phyloP scores from a whole-genome alignment of 2,329 filamentous ascomycete genomes.

The Monilinia fructigena region DNA sequence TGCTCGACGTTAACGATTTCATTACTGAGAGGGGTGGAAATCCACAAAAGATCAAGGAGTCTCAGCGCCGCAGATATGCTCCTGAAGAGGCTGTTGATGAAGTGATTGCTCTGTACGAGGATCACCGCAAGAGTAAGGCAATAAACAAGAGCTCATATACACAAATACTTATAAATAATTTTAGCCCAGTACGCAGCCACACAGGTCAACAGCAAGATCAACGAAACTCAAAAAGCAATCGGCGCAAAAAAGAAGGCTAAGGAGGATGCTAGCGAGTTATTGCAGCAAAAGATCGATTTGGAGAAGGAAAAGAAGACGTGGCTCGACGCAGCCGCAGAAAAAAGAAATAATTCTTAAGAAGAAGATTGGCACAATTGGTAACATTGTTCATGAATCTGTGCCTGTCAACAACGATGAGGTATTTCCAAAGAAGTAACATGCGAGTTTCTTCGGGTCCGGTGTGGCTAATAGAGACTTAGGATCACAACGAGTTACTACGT shows the following conservation, averaged over 20 bases:
- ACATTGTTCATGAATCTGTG: constrained; percentile 87
- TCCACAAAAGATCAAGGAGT: constrained; percentile 87
- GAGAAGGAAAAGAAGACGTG: constrained; percentile 80
- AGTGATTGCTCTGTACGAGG: constrained; percentile 82
- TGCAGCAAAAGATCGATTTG: constrained; percentile 73
- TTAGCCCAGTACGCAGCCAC: constrained; percentile 72
- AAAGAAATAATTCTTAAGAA: constrained; percentile 72
- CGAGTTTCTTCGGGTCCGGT: constrained; percentile 4
- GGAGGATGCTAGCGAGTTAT: constrained; percentile 78
- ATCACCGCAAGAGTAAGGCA: constrained; percentile 69
- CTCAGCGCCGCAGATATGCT: constrained; percentile 78
- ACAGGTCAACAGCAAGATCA: constrained; percentile 81
- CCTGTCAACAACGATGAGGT: constrained; percentile 80
- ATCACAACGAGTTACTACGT: constrained; percentile 75
- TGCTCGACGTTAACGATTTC: constrained; percentile 78
- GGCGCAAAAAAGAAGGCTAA: constrained; percentile 91
- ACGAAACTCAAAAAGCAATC: constrained; percentile 86
- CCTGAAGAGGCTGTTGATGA: constrained; percentile 84
- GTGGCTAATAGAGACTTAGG: constrained; percentile 44
- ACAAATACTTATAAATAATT: constrained; percentile 20
- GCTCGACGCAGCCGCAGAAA: constrained; percentile 67
- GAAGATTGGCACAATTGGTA: constrained; percentile 83
- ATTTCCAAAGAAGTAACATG: constrained; percentile 26
- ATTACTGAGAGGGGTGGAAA: constrained; percentile 86
- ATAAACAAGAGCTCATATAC: background rate